Evolutionary conservation across 441 rosid species (phyloP).

Genomic region (Eugenia klotzschiana): DNA sequence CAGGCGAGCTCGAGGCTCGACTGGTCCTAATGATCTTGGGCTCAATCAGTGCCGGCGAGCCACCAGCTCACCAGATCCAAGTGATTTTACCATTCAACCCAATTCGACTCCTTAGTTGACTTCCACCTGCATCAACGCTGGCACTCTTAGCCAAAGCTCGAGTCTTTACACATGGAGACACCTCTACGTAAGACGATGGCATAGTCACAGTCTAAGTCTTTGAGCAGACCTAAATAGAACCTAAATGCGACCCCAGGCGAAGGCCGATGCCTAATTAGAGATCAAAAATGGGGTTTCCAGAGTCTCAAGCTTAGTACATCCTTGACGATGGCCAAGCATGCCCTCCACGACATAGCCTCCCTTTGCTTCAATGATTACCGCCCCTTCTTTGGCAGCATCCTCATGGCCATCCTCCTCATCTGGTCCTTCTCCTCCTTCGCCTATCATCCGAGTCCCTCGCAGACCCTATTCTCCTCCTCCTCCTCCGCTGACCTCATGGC

Average conservation of each 20-base stretch:
- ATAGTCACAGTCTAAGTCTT: neutral
- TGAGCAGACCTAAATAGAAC: neutral
- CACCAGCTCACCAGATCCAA: too few species aligned
- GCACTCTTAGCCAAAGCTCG: neutral
- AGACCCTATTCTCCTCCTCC: neutral
- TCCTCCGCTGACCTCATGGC: too few species aligned
- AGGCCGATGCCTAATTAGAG: neutral
- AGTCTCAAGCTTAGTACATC: constrained; percentile 1
- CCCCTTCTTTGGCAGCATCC: constrained; percentile 35
- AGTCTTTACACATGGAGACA: neutral
- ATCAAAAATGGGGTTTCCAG: constrained; percentile 17
- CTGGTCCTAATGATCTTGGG: too few species aligned
- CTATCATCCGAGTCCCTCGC: constrained; percentile 3
- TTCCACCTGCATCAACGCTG: neutral
- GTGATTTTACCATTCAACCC: neutral
- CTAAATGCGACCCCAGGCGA: neutral
- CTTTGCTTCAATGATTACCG: constrained; percentile 21
- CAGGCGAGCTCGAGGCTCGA: too few species aligned
- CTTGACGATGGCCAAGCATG: constrained; percentile 43
- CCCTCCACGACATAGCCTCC: constrained; percentile 11
- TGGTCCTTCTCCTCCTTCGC: constrained; percentile 39
- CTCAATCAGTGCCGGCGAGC: too few species aligned
- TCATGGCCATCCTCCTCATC: constrained; percentile 32
- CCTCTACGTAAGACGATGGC: neutral
- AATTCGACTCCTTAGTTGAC: neutral